These are phyloP conservation scores for Senecio squalidus DNA, from an alignment of 140 eudicot species.

Conservation along the genomic window DNA sequence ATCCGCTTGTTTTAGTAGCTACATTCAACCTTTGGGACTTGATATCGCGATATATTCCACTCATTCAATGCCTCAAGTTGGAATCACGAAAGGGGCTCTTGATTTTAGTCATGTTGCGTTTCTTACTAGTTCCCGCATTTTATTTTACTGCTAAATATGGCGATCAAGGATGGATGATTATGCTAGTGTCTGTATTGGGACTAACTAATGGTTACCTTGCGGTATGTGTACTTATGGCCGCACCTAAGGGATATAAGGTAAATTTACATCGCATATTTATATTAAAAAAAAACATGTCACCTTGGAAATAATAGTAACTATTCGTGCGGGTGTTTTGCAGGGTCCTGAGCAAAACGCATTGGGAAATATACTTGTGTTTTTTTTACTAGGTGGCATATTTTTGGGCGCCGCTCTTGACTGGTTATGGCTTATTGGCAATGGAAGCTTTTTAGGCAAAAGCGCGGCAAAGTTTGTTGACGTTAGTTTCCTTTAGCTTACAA, in stretches of 20 bases:
- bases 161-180: constrained; percentile 71
- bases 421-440: constrained; percentile 72
- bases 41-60: constrained; percentile 57
- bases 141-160: constrained; percentile 78
- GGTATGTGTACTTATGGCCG: constrained; percentile 56
- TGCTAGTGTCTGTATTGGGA: constrained; percentile 51
- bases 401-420: constrained; percentile 64
- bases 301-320: neutral
- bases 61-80: constrained; percentile 32
- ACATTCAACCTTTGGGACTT: constrained; percentile 62
- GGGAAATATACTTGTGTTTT: constrained; percentile 65
- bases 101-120: constrained; percentile 39
- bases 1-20: constrained; percentile 65
- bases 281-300: neutral
- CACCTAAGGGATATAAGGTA: constrained; percentile 82
- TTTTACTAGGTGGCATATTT: constrained; percentile 58
- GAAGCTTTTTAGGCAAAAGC: constrained; percentile 20
- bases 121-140: constrained; percentile 61
- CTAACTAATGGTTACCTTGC: constrained; percentile 64
- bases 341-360: constrained; percentile 87
- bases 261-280: neutral
- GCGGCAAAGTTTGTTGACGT: neutral
- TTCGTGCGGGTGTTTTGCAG: too few relatives aligned
- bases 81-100: constrained; percentile 52
- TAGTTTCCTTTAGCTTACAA: neutral